Base-by-base conservation (phyloP, 768 basidiomycete species). In the Podaxis mareebaensis region DNA sequence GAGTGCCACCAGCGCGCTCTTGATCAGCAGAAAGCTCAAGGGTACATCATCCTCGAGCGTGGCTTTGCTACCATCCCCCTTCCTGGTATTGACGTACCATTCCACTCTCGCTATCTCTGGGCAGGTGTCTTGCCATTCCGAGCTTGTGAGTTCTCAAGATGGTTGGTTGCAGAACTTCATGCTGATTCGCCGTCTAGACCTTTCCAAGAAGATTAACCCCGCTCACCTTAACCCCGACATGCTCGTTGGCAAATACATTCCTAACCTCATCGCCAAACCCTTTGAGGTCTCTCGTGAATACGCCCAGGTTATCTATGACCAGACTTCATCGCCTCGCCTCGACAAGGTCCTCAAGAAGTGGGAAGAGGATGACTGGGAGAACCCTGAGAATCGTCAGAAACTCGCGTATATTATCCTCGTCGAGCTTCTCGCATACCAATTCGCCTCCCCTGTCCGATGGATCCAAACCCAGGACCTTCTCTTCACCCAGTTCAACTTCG, bases 81-180 rank as follows among this genome's bases (percentile, higher is more conserved):
- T 42, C 93, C 96, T 42, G 96, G 96, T 65, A 98, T 99, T 69
- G 97, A 99, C 70, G 97, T 99, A 1, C 97, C 97, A 3, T 99
- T 99, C 92, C 97, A 99, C 76, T 99, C 97, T 3, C 91, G 96
- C 64, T 99, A 99, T 77, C 85, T 99, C 42, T 99, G 97, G 97
- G 96, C 96, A 15, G 95, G 95, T 72, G 95, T 97, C 30, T 84
- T 96, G 88, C 93, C 96, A 10, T 96, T 97, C 92, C 88, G 95
- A 68, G 93, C 94, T 61, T 97, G 92, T 95, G 72, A 77, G 92
- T 84, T 24, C 56, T n/a, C 2, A 1, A 38, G 39, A 42, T 53
- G 52, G 53, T 57, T 17, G 51, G 28, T 51, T 64, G 33, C 28
- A 42, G 20, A 22, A 44, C n/a, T 53, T 46, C 11, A 10, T 58